These are phyloP conservation scores for Fusarium buxicola DNA, from an alignment of 2,329 filamentous ascomycete species.

Conservation along the genomic window DNA sequence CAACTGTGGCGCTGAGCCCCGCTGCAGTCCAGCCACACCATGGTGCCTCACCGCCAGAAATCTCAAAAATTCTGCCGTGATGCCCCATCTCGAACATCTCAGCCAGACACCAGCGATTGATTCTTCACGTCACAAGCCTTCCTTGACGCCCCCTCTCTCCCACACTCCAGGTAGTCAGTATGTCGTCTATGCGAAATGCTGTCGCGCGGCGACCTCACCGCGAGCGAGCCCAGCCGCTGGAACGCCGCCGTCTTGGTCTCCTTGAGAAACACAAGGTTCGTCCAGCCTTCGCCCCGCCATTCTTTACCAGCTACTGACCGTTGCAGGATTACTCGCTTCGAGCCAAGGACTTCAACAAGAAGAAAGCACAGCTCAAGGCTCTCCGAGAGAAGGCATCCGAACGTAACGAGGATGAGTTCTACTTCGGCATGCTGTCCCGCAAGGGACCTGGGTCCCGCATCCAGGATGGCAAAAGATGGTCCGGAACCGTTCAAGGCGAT, in stretches of 20 bases:
- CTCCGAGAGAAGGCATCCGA: constrained; percentile 72
- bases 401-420: constrained; percentile 79
- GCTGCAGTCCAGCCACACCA: constrained; percentile 28
- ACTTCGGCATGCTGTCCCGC: constrained; percentile 75
- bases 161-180: constrained; percentile 38
- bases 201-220: constrained; percentile 86
- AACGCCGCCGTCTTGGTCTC: constrained; percentile 87
- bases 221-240: constrained; percentile 87
- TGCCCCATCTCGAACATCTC: constrained; percentile 6
- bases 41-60: constrained; percentile 53
- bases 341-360: constrained; percentile 73
- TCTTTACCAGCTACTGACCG: constrained; percentile 19
- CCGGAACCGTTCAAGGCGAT: constrained; percentile 67
- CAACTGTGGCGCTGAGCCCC: constrained; percentile 20
- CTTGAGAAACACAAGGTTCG: constrained; percentile 93
- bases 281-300: constrained; percentile 11
- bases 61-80: constrained; percentile 52
- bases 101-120: constrained; percentile 3
- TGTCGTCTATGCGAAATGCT: constrained; percentile 72
- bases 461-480: constrained; percentile 63
- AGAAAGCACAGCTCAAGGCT: constrained; percentile 69
- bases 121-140: constrained; percentile 20
- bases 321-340: constrained; percentile 72
- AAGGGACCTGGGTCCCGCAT: constrained; percentile 64
- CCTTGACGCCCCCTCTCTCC: not conserved